phyloP scores from a whole-genome alignment of 257 asterid genomes.

The Solanum sparsipilum region DNA sequence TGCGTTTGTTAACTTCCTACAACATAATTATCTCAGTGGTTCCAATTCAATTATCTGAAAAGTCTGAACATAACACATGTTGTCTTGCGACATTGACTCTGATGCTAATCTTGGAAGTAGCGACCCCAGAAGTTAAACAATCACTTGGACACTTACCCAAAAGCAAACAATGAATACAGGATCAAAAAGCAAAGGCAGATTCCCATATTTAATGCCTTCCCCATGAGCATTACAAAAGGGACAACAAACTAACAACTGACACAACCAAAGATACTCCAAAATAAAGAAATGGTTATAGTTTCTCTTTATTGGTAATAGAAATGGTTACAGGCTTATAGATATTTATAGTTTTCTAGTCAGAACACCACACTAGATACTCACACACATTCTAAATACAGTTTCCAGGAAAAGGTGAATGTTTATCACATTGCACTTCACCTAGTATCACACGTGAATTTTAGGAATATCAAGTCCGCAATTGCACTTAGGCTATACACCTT shows the following conservation, averaged over 20 bases:
- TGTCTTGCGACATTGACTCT: not conserved
- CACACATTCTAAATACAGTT: not conserved
- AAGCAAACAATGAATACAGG: not conserved
- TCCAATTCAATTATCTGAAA: slow-evolving; percentile 12
- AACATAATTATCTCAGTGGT: slow-evolving; percentile 28
- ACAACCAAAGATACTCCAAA: not conserved
- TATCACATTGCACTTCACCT: not conserved
- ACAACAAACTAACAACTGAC: not conserved
- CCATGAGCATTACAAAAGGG: not conserved
- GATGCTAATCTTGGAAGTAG: not conserved
- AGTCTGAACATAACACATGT: not conserved
- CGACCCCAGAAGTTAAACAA: not conserved
- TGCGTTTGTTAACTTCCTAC: slow-evolving; percentile 60
- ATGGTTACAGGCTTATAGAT: not conserved
- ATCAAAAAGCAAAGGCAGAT: not conserved
- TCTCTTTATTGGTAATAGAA: not conserved
- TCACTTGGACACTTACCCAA: not conserved
- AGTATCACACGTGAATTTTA: not conserved
- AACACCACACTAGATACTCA: not conserved
- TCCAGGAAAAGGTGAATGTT: not conserved
- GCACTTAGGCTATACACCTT: not conserved
- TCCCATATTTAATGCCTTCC: not conserved
- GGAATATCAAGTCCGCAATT: not conserved
- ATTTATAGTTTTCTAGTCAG: not conserved
- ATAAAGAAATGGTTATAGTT: not conserved